Conservation (phyloP, 2,329 filamentous ascomycete species). For the Fusarium anguioides region DNA sequence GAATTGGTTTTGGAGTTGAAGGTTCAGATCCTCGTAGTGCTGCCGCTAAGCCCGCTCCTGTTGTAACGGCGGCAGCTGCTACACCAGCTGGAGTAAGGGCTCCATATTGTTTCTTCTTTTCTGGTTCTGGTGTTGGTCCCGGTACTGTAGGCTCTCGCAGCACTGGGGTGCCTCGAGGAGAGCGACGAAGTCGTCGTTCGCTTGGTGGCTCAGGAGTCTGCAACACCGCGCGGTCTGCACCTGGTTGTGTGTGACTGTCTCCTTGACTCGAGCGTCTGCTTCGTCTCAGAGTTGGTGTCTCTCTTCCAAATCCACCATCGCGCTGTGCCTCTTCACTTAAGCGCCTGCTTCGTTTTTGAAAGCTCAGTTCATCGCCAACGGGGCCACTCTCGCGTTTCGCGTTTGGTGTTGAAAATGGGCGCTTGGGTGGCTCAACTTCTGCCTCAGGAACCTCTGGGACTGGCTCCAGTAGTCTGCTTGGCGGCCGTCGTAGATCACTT, state of each 20-base stretch:
- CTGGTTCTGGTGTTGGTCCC: constrained; percentile 57
- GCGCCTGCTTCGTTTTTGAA: constrained; percentile 51
- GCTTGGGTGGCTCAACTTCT: constrained; percentile 48
- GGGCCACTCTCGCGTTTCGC: constrained; percentile 52
- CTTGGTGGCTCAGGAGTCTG: constrained; percentile 46
- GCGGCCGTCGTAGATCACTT: constrained; percentile 56
- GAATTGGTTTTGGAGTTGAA: constrained; percentile 22
- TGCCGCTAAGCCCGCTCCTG: constrained; percentile 32
- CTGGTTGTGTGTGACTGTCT: constrained; percentile 37
- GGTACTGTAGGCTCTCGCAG: constrained; percentile 54
- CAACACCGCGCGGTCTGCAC: constrained; percentile 33
- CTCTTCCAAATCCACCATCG: constrained; percentile 62
- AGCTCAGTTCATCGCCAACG: constrained; percentile 53
- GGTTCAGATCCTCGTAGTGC: constrained; percentile 24
- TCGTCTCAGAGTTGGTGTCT: constrained; percentile 56
- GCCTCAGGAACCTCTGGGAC: constrained; percentile 64
- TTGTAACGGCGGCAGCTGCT: constrained; percentile 23
- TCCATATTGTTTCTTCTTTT: constrained; percentile 55
- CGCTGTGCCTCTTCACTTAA: constrained; percentile 54
- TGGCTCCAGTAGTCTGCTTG: constrained; percentile 60
- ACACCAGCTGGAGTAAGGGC: constrained; percentile 37
- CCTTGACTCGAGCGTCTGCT: constrained; percentile 49
- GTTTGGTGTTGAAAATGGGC: constrained; percentile 36
- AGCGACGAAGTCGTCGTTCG: constrained; percentile 47
- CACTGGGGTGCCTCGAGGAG: constrained; percentile 53